Evolutionary conservation across 2,329 filamentous ascomycete species (phyloP).

Genomic region (Ophiostoma pallidulum): DNA sequence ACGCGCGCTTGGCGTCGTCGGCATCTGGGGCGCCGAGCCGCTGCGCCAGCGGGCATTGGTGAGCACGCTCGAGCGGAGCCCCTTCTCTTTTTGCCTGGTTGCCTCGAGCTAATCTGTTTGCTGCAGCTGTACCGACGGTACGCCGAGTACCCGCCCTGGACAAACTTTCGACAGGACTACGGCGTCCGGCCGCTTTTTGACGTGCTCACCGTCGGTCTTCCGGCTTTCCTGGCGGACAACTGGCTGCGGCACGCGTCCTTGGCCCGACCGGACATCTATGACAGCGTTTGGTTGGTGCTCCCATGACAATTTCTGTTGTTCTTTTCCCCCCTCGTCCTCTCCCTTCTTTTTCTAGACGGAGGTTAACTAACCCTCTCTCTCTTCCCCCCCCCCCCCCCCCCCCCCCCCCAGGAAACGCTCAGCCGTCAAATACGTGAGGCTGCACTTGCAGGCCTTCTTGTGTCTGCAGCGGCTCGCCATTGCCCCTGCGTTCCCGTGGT

Average conservation of each 20-base stretch:
- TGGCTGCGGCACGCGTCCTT: slow-evolving; percentile 23
- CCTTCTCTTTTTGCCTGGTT: no score
- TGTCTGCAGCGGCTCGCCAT: slow-evolving; percentile 44
- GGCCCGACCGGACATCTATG: slow-evolving; percentile 14
- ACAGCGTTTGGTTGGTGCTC: slow-evolving; percentile 19
- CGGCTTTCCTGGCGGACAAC: slow-evolving; percentile 28
- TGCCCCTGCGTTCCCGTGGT: slow-evolving; percentile 29
- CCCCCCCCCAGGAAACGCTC: slow-evolving; percentile 11
- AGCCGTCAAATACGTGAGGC: slow-evolving; percentile 28
- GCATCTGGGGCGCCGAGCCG: slow-evolving; percentile 43
- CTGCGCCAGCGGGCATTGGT: slow-evolving; percentile 47
- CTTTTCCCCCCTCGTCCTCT: background rate
- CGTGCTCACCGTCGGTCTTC: slow-evolving; percentile 31
- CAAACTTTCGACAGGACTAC: slow-evolving; percentile 29
- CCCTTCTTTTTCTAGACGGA: background rate
- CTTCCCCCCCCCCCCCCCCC: background rate
- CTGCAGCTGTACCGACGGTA: slow-evolving; percentile 42
- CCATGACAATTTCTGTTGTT: background rate
- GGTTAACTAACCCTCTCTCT: no score
- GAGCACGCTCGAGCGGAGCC: slow-evolving; percentile 16
- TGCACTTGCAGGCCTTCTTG: slow-evolving; percentile 44
- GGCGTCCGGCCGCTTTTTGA: slow-evolving; percentile 25
- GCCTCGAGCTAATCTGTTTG: no score
- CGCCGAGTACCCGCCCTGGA: slow-evolving; percentile 38
- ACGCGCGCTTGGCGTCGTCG: slow-evolving; percentile 31